Percentiles rank a stretch among this genome's conserved stretches.
Evolutionary conservation across 2,329 filamentous ascomycete species (phyloP).

Genomic region (Lecanicillium sp.): DNA sequence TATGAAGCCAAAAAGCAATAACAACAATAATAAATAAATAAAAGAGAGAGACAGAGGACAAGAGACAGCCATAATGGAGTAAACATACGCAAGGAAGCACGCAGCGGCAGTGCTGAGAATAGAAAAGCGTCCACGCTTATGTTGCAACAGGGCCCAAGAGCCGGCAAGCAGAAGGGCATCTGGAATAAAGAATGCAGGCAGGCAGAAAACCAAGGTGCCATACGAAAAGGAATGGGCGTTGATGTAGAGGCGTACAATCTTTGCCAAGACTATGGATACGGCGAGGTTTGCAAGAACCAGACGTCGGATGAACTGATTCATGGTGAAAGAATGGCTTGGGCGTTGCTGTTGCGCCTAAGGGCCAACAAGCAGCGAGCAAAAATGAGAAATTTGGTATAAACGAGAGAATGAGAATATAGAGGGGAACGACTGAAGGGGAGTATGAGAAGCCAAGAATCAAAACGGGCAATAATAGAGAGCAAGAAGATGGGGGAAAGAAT

Average conservation of each 20-base stretch:
- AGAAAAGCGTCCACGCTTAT: slow-evolving; percentile 14
- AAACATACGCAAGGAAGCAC: slow-evolving; percentile 10
- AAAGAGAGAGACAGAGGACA: too few species aligned
- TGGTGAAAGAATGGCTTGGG: too few species aligned
- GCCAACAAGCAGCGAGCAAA: too few species aligned
- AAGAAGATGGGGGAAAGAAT: too few species aligned
- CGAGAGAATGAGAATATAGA: too few species aligned
- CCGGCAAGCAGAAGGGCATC: slow-evolving; percentile 18
- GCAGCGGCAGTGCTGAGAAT: slow-evolving; percentile 14
- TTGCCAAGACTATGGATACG: slow-evolving; percentile 19
- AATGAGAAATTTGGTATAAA: too few species aligned
- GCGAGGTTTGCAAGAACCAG: slow-evolving; percentile 20
- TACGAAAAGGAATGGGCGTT: slow-evolving; percentile 18
- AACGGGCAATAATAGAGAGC: too few species aligned
- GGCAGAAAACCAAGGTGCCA: slow-evolving; percentile 20
- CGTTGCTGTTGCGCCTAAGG: background rate
- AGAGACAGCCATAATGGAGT: too few species aligned
- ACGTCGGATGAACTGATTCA: too few species aligned
- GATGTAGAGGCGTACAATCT: slow-evolving; percentile 19
- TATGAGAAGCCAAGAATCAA: too few species aligned
- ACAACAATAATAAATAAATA: too few species aligned
- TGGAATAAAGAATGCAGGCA: slow-evolving; percentile 21
- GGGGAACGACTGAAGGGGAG: too few species aligned
- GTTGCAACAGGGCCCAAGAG: slow-evolving; percentile 17
- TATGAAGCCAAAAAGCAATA: slow-evolving; percentile 8